Conservation (phyloP, 805 yeast genomes). For the Sungouiella blattae region DNA sequence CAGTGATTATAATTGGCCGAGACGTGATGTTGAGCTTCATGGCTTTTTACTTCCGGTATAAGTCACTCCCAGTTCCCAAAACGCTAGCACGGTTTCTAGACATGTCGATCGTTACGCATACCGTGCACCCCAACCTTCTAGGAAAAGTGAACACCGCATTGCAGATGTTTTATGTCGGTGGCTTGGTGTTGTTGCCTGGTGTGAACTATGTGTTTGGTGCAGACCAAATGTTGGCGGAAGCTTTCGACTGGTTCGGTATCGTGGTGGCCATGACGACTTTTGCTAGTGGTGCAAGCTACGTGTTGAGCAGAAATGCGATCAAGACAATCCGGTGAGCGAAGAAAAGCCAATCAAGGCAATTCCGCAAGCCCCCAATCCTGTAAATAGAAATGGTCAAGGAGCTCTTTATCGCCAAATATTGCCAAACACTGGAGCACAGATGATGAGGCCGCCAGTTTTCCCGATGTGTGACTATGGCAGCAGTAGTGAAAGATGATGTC, state of each 20-base stretch:
- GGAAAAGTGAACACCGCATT: conserved; percentile 88
- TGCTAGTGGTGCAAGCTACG: conserved; percentile 74
- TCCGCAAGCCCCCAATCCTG: conserved; percentile 12
- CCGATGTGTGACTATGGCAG: conserved; percentile 4
- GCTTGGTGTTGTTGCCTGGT: conserved; percentile 34
- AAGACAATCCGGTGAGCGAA: conserved; percentile 21
- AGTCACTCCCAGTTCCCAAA: conserved; percentile 70
- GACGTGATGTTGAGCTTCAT: conserved; percentile 70
- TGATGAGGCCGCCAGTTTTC: background rate
- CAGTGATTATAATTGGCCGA: conserved; percentile 74
- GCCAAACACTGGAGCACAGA: conserved; percentile 9
- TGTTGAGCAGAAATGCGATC: conserved; percentile 67
- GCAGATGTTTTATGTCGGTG: conserved; percentile 84
- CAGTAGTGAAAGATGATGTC: conserved; percentile 12
- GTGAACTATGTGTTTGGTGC: conserved; percentile 21
- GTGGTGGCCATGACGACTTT: conserved; percentile 58
- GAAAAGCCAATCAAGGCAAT: no score
- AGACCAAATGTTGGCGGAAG: conserved; percentile 4
- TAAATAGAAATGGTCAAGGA: conserved; percentile 6
- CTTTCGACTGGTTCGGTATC: conserved; percentile 24
- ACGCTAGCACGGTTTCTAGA: conserved; percentile 74
- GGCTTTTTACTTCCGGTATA: conserved; percentile 69
- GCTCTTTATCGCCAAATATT: conserved; percentile 8
- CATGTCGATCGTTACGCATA: conserved; percentile 70
- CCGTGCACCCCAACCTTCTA: conserved; percentile 80